Evolutionary conservation across 495 filamentous ascomycete species (phyloP), one percentile per base, ranked within the genome.

Genomic region (Tetracladium setigerum): DNA sequence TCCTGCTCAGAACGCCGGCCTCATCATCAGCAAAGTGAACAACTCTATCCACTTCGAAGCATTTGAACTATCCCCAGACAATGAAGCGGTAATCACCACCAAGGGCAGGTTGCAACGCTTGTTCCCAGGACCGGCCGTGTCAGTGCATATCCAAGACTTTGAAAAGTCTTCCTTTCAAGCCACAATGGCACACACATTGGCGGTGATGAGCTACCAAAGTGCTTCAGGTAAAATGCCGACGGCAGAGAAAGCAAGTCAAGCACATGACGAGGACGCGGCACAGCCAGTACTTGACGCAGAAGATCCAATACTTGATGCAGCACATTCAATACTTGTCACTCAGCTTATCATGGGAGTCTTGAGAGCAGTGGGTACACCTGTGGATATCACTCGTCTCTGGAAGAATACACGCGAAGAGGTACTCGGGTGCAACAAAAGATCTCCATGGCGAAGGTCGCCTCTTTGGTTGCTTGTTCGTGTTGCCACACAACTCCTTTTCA

Each of bases 351-450:
- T 64, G 5, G 62, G 62, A 0, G 52, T 74, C 31, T 44, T 84
- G 11, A 50, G 53, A 5, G 69, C 67, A 3, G 34, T 68, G 1
- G 75, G 73, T 2, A 17, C 17, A 0, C 45, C 44, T 4, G 44
- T 58, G 1, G 41, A 61, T 0, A 56, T 60, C 1, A 4, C 43
- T 2, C 59, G 62, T 3, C 63, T 82, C 5, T 38, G 47, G 18
- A 84, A 83, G 53, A 67, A 73, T 39, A 81, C 72, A n/a, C 67
- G 75, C 9, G 78, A 84, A 46, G 76, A 82, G 17, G 71, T 82
- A 0, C 36, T 72, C 17, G 81, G 71, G 71, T 3, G 54, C 1
- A 35, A 70, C 16, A 49, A 58, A 12, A n/a, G 19, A 0, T 33
- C 52, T 0, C 76, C 77, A 0, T 83, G 78, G 70, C 66, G 67